Base-by-base conservation (phyloP, 352 stramenopile genomes). In the Globisporangium radiosum region DNA sequence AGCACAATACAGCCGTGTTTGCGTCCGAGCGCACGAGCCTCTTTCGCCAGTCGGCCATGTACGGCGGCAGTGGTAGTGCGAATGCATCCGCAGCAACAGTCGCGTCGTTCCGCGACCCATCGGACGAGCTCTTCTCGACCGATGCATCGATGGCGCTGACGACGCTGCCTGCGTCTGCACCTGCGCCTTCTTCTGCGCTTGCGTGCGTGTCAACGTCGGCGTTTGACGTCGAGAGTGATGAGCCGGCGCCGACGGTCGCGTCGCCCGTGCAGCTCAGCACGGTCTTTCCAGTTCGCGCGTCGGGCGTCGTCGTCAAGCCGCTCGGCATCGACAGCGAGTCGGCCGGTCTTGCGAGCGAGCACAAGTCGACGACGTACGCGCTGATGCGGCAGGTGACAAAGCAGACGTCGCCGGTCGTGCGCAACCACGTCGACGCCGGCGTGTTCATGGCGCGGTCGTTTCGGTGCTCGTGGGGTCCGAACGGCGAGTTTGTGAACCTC, bases 401-500 rank as follows among this genome's bases (percentile, higher is more conserved):
- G 19, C 72, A 76, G 52, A 54, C 78, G 57, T 39, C 43, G 17
- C 58, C 61, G 43, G 62, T 73, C 1, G 76, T 78, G 37, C 75
- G 66, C 44, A 87, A 88, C 56, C 58, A 87, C 42, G 64, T 78
- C 13, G 84, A 94, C 40, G 65, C 71, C 7, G 78, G 78, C 0
- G 72, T 94, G 47, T 91, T 90, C 45, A 87, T 92, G 69, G 73
- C 78, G 14, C 81, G 82, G 13, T 91, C 84, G 48, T 92, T 92
- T 73, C 81, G 84, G 17, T 90, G 82, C 49, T 90, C 80, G 7
- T 94, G 81, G 80, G 84, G 84, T 1, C 84, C 84, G 25, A 87
- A 88, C 37, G 84, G 84, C 2, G 76, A 89, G 47, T 55, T 94
- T 1, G 75, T 90, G 47, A 88, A 90, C 61, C 57, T 85, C 7